Evolutionary conservation across 75 land plant genomes (phyloP).

Genomic region (Selaginella tamariscina): DNA sequence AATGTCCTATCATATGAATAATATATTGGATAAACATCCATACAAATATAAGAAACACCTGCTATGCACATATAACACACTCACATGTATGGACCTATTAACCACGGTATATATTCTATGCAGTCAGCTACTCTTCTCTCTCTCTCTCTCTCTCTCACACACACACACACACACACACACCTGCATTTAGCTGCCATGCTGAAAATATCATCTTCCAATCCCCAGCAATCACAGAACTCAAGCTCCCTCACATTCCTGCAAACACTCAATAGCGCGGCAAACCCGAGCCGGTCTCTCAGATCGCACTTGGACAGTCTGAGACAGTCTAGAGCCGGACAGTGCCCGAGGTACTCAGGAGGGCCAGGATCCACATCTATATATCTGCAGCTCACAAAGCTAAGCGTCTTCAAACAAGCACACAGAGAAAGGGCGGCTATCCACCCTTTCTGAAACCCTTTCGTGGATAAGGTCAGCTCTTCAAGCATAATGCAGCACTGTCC

Average conservation of each 20-base stretch:
- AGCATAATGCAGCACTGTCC: slow-evolving; percentile 87
- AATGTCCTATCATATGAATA: too few species aligned
- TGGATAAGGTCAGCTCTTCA: slow-evolving; percentile 64
- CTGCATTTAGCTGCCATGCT: slow-evolving; percentile 35
- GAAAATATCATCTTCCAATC: slow-evolving; percentile 63
- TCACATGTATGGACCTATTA: too few species aligned
- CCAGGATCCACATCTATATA: slow-evolving; percentile 66
- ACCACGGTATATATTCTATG: too few species aligned
- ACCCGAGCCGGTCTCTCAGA: slow-evolving; percentile 44
- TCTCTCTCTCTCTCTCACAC: too few species aligned
- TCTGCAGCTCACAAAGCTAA: slow-evolving; percentile 55
- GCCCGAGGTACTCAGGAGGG: slow-evolving; percentile 50
- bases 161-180: slow-evolving; percentile 13
- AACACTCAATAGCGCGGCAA: slow-evolving; percentile 48
- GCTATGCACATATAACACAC: too few species aligned
- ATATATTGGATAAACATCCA: too few species aligned
- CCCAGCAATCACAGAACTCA: slow-evolving; percentile 78
- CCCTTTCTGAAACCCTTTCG: slow-evolving; percentile 68
- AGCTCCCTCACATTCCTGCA: slow-evolving; percentile 52
- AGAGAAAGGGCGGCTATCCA: slow-evolving; percentile 59
- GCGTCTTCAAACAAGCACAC: slow-evolving; percentile 65
- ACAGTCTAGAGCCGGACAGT: slow-evolving; percentile 55
- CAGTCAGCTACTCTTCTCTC: too few species aligned
- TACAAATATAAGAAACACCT: too few species aligned
- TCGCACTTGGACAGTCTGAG: slow-evolving; percentile 57